Percentiles rank a stretch among this genome's conserved stretches.
These are phyloP conservation scores for Halenospora varia DNA, from an alignment of 495 filamentous ascomycete genomes.

Conservation along the genomic window DNA sequence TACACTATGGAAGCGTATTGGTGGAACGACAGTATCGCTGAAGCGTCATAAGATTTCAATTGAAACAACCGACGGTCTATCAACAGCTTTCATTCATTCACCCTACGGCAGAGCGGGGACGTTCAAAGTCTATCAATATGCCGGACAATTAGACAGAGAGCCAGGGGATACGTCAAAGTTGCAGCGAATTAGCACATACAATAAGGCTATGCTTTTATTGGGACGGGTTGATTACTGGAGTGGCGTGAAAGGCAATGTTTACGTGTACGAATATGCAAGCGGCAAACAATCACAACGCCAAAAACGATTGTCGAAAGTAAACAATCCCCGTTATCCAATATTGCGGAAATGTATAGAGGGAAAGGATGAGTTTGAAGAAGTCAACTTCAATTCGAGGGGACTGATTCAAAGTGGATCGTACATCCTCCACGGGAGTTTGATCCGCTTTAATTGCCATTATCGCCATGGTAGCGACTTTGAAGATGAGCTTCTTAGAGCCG, in stretches of 20 bases:
- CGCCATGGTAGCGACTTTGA: conserved; percentile 53
- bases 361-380: conserved; percentile 29
- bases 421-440: conserved; percentile 49
- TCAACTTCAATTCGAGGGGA: conserved; percentile 53
- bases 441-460: conserved; percentile 56
- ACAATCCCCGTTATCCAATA: conserved; percentile 42
- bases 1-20: conserved; percentile 42
- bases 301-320: conserved; percentile 42
- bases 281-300: conserved; percentile 14
- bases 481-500: conserved; percentile 54
- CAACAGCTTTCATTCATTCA: conserved; percentile 41
- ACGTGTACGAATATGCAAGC: conserved; percentile 45
- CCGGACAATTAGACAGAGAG: conserved; percentile 40
- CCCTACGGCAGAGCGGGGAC: conserved; percentile 30
- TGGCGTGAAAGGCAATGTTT: conserved; percentile 44
- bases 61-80: conserved; percentile 41
- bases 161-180: conserved; percentile 39
- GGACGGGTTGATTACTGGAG: conserved; percentile 45
- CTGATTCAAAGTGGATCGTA: conserved; percentile 52
- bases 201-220: conserved; percentile 42
- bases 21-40: conserved; percentile 43
- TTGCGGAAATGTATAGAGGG: conserved; percentile 23
- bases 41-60: conserved; percentile 43
- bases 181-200: conserved; percentile 45
- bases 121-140: conserved; percentile 45